Evolutionary conservation across 306 rosid genomes (phyloP).

Genomic region (Fragaria iinumae): DNA sequence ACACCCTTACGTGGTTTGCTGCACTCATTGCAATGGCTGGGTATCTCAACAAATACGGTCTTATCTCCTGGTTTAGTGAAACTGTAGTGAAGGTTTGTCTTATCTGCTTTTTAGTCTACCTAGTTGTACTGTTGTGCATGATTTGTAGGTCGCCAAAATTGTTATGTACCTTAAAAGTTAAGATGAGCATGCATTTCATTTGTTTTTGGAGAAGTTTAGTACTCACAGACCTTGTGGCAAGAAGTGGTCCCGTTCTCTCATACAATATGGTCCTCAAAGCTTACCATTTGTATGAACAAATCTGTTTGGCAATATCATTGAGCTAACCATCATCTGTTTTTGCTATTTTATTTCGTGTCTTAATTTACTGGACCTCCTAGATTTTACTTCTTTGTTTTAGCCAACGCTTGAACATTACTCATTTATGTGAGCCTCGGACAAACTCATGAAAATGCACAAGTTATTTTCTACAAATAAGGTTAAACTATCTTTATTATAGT

Average conservation of each 20-base stretch:
- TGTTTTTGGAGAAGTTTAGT: not conserved
- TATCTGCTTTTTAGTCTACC: slow-evolving; percentile 9
- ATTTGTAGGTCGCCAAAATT: not conserved
- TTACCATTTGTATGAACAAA: not conserved
- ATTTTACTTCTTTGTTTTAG: not conserved
- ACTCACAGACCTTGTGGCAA: not conserved
- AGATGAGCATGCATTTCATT: not conserved
- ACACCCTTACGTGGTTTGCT: slow-evolving; percentile 98
- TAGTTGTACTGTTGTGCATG: slow-evolving; percentile 4
- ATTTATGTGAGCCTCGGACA: not conserved
- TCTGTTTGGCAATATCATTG: not conserved
- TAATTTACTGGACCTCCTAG: not conserved
- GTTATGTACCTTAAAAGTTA: not conserved
- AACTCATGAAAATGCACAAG: not conserved
- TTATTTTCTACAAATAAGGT: not conserved
- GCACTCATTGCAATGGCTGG: slow-evolving; percentile 99
- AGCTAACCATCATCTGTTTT: not conserved
- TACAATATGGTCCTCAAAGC: not conserved
- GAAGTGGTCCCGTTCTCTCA: not conserved
- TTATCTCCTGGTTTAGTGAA: slow-evolving; percentile 97
- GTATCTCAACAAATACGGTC: slow-evolving; percentile 97
- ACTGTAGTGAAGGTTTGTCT: slow-evolving; percentile 85
- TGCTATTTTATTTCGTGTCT: not conserved
- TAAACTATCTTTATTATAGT: not conserved
- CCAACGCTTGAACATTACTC: not conserved